phyloP scores from a whole-genome alignment of 768 basidiomycete genomes.

The Strobilomyces echinocephalus region DNA sequence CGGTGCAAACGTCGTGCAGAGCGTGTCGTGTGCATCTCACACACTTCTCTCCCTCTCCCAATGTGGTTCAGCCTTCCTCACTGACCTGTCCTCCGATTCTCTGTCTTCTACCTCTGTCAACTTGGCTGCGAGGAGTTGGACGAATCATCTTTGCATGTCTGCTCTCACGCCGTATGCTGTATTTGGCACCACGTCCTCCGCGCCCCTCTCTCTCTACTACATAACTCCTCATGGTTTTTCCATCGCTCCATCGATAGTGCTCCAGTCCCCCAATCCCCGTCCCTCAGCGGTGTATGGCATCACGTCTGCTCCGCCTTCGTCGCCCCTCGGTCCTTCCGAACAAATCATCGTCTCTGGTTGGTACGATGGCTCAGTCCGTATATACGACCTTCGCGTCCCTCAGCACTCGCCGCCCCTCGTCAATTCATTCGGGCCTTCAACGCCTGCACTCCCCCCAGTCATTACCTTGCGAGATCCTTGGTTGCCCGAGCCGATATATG shows the following conservation, averaged over 20 bases:
- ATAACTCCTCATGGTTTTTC: constrained; percentile 47
- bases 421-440: constrained; percentile 11
- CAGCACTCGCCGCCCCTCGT: constrained; percentile 14
- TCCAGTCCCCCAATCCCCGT: constrained; percentile 36
- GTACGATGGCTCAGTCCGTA: constrained; percentile 71
- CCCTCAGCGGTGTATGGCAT: constrained; percentile 72
- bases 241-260: constrained; percentile 42
- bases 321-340: constrained; percentile 66
- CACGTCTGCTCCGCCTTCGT: constrained; percentile 51
- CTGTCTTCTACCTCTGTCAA: constrained; percentile 32
- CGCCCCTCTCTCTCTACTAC: constrained; percentile 54
- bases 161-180: constrained; percentile 57
- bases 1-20: constrained; percentile 49
- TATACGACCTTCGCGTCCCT: constrained; percentile 67
- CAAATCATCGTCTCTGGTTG: constrained; percentile 74
- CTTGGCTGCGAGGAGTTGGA: constrained; percentile 57
- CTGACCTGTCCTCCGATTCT: constrained; percentile 23
- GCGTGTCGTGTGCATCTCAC: constrained; percentile 43
- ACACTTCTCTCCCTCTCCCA: constrained; percentile 55
- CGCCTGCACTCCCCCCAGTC: constrained; percentile 48
- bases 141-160: constrained; percentile 49
- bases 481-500: constrained; percentile 70
- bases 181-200: constrained; percentile 57
- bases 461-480: constrained; percentile 62
- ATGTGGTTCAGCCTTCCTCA: constrained; percentile 44